Evolutionary conservation across 2,329 filamentous ascomycete species (phyloP).

Genomic region (Cephalotrichum gorgonifer): DNA sequence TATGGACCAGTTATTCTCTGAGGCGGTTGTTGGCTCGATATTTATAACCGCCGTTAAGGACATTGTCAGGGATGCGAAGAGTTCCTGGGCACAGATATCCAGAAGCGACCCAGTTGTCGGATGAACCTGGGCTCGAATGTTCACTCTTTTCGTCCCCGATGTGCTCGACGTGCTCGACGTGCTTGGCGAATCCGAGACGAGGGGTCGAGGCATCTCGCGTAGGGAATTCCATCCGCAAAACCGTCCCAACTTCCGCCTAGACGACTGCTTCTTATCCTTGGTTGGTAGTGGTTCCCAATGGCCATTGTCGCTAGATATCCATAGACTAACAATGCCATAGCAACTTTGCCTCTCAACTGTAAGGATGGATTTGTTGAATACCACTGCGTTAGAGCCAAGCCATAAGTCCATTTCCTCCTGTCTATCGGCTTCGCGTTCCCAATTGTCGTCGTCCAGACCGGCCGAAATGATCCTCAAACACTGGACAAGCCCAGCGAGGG

Average conservation of each 20-base stretch:
- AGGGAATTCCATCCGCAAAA: not conserved
- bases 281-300: not conserved
- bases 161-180: not conserved
- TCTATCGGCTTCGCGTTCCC: not conserved
- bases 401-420: constrained; percentile 9
- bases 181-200: not conserved
- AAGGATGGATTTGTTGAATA: not conserved
- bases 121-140: not conserved
- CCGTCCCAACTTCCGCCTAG: not conserved
- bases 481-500: not conserved
- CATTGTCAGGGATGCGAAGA: constrained; percentile 5
- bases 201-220: not conserved
- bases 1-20: constrained; percentile 5
- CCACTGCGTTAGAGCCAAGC: constrained; percentile 6
- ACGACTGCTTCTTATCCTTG: not conserved
- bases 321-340: not conserved
- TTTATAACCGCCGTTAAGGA: not conserved
- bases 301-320: not conserved
- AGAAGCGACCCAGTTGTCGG: constrained; percentile 6
- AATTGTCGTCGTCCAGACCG: not conserved
- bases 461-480: constrained; percentile 6
- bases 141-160: not conserved
- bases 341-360: not conserved
- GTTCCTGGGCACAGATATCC: constrained; percentile 9
- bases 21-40: not conserved